phyloP scores from a whole-genome alignment of 108 stramenopile genomes.

The Pseudonitzschia pungens region DNA sequence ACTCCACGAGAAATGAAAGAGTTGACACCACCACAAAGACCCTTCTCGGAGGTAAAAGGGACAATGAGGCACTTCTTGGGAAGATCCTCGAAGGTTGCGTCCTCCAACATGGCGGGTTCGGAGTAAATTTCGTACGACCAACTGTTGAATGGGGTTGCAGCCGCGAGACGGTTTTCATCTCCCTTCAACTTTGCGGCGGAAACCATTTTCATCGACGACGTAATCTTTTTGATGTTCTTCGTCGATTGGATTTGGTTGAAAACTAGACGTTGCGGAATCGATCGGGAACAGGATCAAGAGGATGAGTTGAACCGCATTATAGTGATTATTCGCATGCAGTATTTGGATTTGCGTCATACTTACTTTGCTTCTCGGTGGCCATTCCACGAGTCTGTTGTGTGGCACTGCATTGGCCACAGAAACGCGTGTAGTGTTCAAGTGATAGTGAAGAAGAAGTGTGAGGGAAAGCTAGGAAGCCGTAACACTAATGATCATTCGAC shows the following conservation, averaged over 20 bases:
- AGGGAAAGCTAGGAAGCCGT: neutral
- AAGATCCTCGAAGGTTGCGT: conserved; percentile 78
- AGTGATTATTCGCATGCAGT: too few relatives aligned
- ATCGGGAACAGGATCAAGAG: conserved; percentile 8
- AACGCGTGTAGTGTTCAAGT: neutral
- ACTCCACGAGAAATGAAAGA: conserved; percentile 89
- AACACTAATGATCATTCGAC: neutral
- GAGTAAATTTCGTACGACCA: conserved; percentile 71
- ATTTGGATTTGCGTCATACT: neutral
- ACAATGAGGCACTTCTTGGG: conserved; percentile 90
- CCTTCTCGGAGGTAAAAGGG: conserved; percentile 94
- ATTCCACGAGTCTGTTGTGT: conserved; percentile 35
- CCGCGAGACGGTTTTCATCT: conserved; percentile 81
- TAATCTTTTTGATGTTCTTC: conserved; percentile 99
- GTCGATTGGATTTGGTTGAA: conserved; percentile 96
- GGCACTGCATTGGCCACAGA: conserved; percentile 9
- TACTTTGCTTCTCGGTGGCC: conserved; percentile 16
- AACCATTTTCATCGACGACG: conserved; percentile 99
- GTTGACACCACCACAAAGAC: conserved; percentile 99
- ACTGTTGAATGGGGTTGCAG: conserved; percentile 76
- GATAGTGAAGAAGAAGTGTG: neutral
- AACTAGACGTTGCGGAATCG: conserved; percentile 45
- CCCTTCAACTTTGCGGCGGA: conserved; percentile 99
- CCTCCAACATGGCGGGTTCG: conserved; percentile 56
- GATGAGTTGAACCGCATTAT: neutral